Evolutionary conservation across 768 basidiomycete genomes (phyloP), one percentile per base, ranked within the genome.

Genomic region (Leccinum disarticulatum): DNA sequence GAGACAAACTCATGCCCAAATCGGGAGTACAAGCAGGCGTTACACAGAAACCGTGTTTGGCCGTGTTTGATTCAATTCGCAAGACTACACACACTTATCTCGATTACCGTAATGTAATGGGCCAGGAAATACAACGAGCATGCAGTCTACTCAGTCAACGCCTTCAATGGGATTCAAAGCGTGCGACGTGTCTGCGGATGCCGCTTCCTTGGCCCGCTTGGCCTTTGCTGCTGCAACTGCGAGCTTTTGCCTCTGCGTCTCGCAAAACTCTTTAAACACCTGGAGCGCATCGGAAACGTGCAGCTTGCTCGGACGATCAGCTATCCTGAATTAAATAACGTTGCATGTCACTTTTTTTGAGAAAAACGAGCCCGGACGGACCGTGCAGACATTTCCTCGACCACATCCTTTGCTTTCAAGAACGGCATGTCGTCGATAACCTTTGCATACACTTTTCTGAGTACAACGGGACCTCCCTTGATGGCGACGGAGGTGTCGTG

Each of bases 391-490:
- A 90, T 85, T 66, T 84, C 85, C 15, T 80, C 79, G 1, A 82
- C 78, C 11, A 85, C 68, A 59, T 88, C 87, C 2, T 59, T 54
- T 6, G 72, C 80, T 10, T 75, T 71, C 51, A 89, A 63, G 65
- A 79, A 88, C 1, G 87, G 85, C 86, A 90, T 86, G 52, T 78
- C 63, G 41, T 77, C 76, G 13, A 83, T 33, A 11, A 82, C 64
- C 60, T 81, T 81, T 41, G 57, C 50, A 68, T 82, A 85, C 25
- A 82, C 65, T 46, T 73, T 80, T 14, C 68, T 51, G 50, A 85
- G 60, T 5, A 81, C 52, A 0, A 55, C 53, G 4, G 66, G 49
- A 0, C 79, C 78, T 13, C 78, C 82, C 61, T 74, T 80, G 53
- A 83, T 67, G 6, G 64, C 55, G 30, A 60, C 49, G 8, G 76